Percentiles rank a stretch among this genome's conserved stretches.
Conservation (phyloP, 768 basidiomycete species). For the Clitopilus passeckerianus region DNA sequence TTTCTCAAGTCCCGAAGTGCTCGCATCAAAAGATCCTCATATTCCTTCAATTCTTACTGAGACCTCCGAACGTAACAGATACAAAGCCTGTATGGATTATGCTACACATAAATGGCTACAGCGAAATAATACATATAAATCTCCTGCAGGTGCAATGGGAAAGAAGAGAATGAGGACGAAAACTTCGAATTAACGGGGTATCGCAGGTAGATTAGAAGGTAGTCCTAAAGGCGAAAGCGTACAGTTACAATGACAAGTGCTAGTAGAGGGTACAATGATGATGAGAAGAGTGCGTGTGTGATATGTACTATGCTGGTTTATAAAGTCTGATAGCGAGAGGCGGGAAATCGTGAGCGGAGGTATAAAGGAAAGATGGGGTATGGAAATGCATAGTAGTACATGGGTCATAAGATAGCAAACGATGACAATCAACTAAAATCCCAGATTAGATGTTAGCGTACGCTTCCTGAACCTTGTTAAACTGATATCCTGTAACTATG, state of each 20-base stretch:
- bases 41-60: background rate
- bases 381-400: background rate
- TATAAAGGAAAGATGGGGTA: background rate
- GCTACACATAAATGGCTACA: background rate
- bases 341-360: background rate
- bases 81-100: background rate
- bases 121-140: background rate
- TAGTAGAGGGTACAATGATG: background rate
- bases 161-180: background rate
- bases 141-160: background rate
- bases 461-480: constrained; percentile 41
- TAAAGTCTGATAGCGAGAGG: background rate
- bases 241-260: background rate
- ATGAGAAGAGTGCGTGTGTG: background rate
- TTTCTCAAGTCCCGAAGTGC: background rate
- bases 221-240: background rate
- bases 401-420: background rate
- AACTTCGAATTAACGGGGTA: background rate
- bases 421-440: background rate
- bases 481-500: constrained; percentile 32
- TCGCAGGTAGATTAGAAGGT: background rate
- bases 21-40: background rate
- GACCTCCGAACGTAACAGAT: background rate
- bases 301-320: background rate
- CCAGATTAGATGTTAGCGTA: constrained; percentile 30